A percentile compares a stretch with the other conserved stretches of the same genome.
These are phyloP conservation scores for Podila clonocystis DNA, from an alignment of 192 early-diverging fungal genomes.

Conservation along the genomic window DNA sequence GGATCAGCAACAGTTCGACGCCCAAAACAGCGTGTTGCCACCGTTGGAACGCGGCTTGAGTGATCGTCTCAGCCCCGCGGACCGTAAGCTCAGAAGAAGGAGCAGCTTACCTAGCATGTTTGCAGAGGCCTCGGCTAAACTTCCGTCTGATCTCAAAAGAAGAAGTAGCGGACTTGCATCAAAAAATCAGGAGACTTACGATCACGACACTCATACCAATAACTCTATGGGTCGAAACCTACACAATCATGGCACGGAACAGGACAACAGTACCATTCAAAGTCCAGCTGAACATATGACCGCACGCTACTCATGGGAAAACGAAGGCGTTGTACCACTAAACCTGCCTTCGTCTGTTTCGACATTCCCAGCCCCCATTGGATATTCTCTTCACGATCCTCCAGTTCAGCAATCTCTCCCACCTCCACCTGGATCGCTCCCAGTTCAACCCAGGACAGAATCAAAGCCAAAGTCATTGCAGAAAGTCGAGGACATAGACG, in stretches of 20 bases:
- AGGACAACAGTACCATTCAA: not conserved
- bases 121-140: conserved; percentile 1
- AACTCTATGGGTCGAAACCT: too few relatives aligned
- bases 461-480: not conserved
- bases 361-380: too few relatives aligned
- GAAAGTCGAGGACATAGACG: conserved; percentile 18
- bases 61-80: not conserved
- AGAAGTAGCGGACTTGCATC: conserved; percentile 12
- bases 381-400: too few relatives aligned
- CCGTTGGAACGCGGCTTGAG: not conserved
- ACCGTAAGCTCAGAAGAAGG: conserved; percentile 27
- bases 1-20: not conserved
- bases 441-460: not conserved
- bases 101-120: conserved; percentile 38
- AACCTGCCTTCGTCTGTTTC: not conserved
- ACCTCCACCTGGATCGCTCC: too few relatives aligned
- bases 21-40: not conserved
- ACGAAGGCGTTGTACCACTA: not conserved
- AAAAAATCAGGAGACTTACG: too few relatives aligned
- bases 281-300: not conserved
- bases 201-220: too few relatives aligned
- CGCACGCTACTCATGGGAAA: conserved; percentile 10
- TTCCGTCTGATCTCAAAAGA: conserved; percentile 3
- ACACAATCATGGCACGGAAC: not conserved
- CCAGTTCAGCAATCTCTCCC: too few relatives aligned